Conservation (phyloP, 495 filamentous ascomycete species). For the Cairneyella variabilis region DNA sequence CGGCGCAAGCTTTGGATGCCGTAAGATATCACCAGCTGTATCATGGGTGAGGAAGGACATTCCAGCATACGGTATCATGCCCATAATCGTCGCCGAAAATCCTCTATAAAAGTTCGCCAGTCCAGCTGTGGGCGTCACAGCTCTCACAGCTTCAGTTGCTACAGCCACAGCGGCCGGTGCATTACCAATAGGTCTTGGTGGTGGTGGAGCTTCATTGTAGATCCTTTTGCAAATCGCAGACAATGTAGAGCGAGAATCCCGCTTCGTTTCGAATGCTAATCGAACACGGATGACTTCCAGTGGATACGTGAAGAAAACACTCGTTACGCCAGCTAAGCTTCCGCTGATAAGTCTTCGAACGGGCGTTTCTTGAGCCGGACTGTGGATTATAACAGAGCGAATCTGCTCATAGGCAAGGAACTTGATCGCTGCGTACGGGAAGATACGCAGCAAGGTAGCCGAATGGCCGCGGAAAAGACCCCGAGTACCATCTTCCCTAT, state of each 20-base stretch:
- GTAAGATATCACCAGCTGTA: slow-evolving; percentile 74
- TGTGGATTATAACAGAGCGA: slow-evolving; percentile 67
- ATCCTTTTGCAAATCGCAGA: slow-evolving; percentile 73
- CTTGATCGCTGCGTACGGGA: slow-evolving; percentile 96
- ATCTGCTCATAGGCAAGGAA: slow-evolving; percentile 98
- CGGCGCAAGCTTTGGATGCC: slow-evolving; percentile 55
- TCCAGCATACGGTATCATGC: slow-evolving; percentile 96
- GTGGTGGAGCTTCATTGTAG: slow-evolving; percentile 61
- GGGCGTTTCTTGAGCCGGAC: slow-evolving; percentile 70
- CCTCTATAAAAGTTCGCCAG: slow-evolving; percentile 92
- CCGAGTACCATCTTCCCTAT: slow-evolving; percentile 60
- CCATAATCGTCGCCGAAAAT: slow-evolving; percentile 81
- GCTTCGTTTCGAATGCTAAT: slow-evolving; percentile 86
- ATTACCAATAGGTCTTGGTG: neutral
- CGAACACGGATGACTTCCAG: slow-evolving; percentile 90
- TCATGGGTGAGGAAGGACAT: slow-evolving; percentile 98
- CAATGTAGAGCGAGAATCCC: slow-evolving; percentile 60
- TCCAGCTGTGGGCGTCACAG: slow-evolving; percentile 55
- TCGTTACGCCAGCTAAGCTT: slow-evolving; percentile 77
- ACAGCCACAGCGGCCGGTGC: neutral
- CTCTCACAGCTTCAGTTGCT: slow-evolving; percentile 8
- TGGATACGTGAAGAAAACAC: slow-evolving; percentile 94
- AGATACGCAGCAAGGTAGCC: slow-evolving; percentile 89
- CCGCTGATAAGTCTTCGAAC: slow-evolving; percentile 75
- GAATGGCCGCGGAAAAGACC: slow-evolving; percentile 93